Evolutionary conservation across 2,329 filamentous ascomycete genomes (phyloP).

Genomic region (Microdochium nivale): DNA sequence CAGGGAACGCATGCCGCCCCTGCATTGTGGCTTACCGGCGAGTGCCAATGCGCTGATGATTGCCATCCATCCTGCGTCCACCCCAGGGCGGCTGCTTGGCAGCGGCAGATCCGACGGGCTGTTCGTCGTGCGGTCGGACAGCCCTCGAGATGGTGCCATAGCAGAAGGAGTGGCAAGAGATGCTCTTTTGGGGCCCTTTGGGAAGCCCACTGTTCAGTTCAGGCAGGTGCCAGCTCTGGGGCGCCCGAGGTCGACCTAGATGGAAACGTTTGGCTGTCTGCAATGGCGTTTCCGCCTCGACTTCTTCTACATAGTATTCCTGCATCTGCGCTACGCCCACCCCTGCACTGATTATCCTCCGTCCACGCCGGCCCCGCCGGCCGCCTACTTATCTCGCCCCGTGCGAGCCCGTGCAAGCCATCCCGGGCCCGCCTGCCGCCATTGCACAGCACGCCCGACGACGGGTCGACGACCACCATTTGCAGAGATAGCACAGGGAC

Average conservation of each 20-base stretch:
- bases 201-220: no score
- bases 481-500: no score
- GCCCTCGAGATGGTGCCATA: no score
- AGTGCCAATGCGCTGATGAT: not conserved
- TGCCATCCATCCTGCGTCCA: not conserved
- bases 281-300: no score
- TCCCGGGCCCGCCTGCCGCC: not conserved
- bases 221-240: no score
- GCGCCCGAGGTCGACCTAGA: no score
- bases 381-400: not conserved
- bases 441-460: no score
- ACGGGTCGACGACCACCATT: no score
- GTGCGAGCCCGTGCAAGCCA: not conserved
- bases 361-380: not conserved
- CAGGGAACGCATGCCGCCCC: not conserved
- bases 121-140: not conserved
- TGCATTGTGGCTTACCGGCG: conserved; percentile 1
- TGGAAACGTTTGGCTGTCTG: no score
- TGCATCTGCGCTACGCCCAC: not conserved
- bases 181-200: no score
- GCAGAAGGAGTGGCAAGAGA: no score
- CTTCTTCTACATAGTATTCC: no score
- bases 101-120: not conserved
- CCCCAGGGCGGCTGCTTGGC: not conserved
- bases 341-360: not conserved